phyloP scores from a whole-genome alignment of 2,329 filamentous ascomycete genomes.

The Hymenoscyphus repandus region DNA sequence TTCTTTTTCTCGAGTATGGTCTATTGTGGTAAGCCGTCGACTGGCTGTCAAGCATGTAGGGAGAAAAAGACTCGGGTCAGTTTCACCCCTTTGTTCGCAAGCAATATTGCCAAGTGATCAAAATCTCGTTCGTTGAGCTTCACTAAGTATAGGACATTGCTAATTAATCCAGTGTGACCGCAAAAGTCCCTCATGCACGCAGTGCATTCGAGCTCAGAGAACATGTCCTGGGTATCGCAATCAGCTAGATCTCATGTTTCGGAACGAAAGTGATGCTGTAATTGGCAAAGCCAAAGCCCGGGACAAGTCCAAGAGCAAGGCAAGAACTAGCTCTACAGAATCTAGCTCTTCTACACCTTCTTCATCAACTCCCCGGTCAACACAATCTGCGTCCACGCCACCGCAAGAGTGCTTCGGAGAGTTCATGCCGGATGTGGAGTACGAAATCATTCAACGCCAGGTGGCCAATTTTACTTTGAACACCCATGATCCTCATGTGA shows the following conservation, averaged over 20 bases:
- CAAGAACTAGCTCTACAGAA: no score
- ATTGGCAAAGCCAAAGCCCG: conserved; percentile 43
- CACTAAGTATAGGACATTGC: background rate
- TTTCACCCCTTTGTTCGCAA: background rate
- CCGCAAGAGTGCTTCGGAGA: no score
- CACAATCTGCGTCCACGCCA: no score
- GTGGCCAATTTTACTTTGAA: background rate
- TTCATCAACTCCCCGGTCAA: no score
- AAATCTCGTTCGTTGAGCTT: no score
- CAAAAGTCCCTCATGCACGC: conserved; percentile 43
- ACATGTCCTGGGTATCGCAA: conserved; percentile 50
- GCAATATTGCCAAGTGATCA: background rate
- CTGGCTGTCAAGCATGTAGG: conserved; percentile 49
- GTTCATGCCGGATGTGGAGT: no score
- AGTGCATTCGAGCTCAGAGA: conserved; percentile 47
- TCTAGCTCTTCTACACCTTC: no score
- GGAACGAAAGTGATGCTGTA: conserved; percentile 50
- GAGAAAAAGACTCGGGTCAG: conserved; percentile 50
- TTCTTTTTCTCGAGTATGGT: conserved; percentile 4
- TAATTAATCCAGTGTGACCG: conserved; percentile 43
- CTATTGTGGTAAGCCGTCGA: conserved; percentile 53
- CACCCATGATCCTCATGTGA: background rate
- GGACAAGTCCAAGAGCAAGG: conserved; percentile 5
- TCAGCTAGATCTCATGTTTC: conserved; percentile 51
- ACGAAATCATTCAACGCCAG: no score